Percentiles rank a stretch among this genome's conserved stretches.
These are phyloP conservation scores for Hymenochaete sp. DNA, from an alignment of 1,284 basidiomycete genomes.

Conservation along the genomic window DNA sequence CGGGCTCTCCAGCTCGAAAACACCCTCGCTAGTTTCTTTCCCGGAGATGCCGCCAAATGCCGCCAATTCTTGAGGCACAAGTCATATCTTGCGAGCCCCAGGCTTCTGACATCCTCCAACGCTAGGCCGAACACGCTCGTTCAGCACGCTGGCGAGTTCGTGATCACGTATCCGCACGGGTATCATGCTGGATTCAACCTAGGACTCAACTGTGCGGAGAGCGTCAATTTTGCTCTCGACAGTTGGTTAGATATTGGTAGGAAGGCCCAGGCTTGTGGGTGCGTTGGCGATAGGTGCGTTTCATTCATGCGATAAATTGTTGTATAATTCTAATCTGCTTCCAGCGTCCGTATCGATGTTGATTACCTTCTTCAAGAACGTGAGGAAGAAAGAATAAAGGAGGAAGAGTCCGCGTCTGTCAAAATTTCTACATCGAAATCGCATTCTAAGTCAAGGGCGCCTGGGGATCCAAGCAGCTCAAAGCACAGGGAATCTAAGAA, in stretches of 20 bases:
- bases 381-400: conserved; percentile 33
- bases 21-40: conserved; percentile 81
- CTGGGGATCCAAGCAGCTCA: conserved; percentile 12
- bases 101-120: conserved; percentile 68
- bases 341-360: conserved; percentile 85
- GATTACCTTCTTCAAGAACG: conserved; percentile 68
- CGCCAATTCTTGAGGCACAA: conserved; percentile 96
- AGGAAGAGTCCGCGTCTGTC: conserved; percentile 14
- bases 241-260: conserved; percentile 89
- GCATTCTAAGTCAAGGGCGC: conserved; percentile 14
- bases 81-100: conserved; percentile 90
- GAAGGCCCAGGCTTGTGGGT: conserved; percentile 75
- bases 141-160: conserved; percentile 88
- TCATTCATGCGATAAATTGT: background rate
- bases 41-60: conserved; percentile 75
- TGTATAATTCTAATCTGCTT: background rate
- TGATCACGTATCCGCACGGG: conserved; percentile 90
- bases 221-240: conserved; percentile 94
- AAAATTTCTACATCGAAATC: conserved; percentile 1
- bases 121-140: conserved; percentile 85
- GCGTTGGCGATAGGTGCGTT: conserved; percentile 71
- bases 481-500: conserved; percentile 2
- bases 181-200: conserved; percentile 98
- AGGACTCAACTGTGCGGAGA: conserved; percentile 96
- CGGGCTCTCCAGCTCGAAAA: conserved; percentile 72